These are phyloP conservation scores for Betula pendula DNA, from an alignment of 306 rosid genomes.

Conservation along the genomic window DNA sequence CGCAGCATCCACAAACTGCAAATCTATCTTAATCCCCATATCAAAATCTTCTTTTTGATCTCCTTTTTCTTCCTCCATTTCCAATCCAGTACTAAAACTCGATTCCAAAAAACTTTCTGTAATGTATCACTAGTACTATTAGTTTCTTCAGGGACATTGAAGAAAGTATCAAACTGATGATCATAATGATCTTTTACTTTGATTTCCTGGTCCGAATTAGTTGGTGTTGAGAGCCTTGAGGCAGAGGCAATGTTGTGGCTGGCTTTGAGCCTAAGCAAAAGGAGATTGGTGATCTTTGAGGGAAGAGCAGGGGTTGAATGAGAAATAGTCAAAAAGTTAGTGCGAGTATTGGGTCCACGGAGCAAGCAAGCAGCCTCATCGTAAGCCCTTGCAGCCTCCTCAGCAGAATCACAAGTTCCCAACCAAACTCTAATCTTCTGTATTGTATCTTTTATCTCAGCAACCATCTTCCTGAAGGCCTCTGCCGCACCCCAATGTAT, in stretches of 20 bases:
- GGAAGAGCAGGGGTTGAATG: conserved; percentile 41
- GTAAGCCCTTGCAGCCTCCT: conserved; percentile 30
- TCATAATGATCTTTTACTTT: conserved; percentile 7
- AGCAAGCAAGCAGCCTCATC: conserved; percentile 31
- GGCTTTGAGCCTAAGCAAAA: conserved; percentile 48
- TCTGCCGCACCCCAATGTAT: conserved; percentile 13
- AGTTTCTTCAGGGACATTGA: conserved; percentile 6
- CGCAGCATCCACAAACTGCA: conserved; percentile 14
- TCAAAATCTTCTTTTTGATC: conserved; percentile 23
- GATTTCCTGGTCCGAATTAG: conserved; percentile 12
- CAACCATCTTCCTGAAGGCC: conserved; percentile 22
- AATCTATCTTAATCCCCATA: no score
- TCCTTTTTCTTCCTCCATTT: conserved; percentile 1
- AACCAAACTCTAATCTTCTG: conserved; percentile 22
- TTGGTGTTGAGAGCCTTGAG: neutral
- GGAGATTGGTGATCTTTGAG: conserved; percentile 42
- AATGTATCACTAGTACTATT: no score
- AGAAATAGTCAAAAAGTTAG: conserved; percentile 33
- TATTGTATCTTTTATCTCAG: conserved; percentile 21
- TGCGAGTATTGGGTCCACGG: conserved; percentile 22
- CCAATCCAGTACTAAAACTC: no score
- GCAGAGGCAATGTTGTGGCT: conserved; percentile 27
- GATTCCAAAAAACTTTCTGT: no score
- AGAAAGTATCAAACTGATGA: neutral
- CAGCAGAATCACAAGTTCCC: conserved; percentile 30